Base-by-base conservation (phyloP, 2,329 filamentous ascomycete genomes). In the Exophiala xenobiotica region DNA sequence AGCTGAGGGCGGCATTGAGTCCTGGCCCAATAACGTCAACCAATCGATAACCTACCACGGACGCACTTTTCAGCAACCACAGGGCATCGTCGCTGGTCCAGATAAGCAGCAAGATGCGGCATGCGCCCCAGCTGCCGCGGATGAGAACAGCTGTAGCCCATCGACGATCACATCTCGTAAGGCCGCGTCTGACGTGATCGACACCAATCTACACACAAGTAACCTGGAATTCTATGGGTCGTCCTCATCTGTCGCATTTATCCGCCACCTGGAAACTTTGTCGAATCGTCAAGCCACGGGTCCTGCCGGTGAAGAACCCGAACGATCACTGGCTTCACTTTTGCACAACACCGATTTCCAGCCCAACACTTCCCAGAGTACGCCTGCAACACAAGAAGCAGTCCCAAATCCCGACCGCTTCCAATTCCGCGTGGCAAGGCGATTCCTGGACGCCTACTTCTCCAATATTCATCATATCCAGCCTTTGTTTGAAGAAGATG, bases 211-310 rank as follows among this genome's bases (percentile, higher is more conserved):
- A 8, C 72, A 75, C 38, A 78, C 74, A 0, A 70, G 69, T 22
- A 70, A 68, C 46, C 68, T 75, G 24, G 74, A 77, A 54, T 77
- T 75, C 29, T 74, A 77, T 51, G 74, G 75, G 3, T 74, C 69
- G 51, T 73, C 74, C 1, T 77, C 75, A 0, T 73, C 71, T 2
- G 69, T 74, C 1, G 72, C 74, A 3, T 66, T 75, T 2, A 65
- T 77, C 7, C 49, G 53, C 3, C 53, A 56, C 9, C 22, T 56
- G 11, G 73, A 70, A 2, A 69, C 72, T 45, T 60, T 77, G 3
- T 49, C 67, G 64, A 46, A 54, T 60, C 2, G 60, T 63, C 3
- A 66, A 64, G 2, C 62, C 61, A 19, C 49, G 16, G 41, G 22
- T 16, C 22, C 33, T n/a, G 7, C 14, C 11, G 46, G 49, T 5